Base-by-base conservation (phyloP, 2,329 filamentous ascomycete genomes). In the Penicillium sp. region DNA sequence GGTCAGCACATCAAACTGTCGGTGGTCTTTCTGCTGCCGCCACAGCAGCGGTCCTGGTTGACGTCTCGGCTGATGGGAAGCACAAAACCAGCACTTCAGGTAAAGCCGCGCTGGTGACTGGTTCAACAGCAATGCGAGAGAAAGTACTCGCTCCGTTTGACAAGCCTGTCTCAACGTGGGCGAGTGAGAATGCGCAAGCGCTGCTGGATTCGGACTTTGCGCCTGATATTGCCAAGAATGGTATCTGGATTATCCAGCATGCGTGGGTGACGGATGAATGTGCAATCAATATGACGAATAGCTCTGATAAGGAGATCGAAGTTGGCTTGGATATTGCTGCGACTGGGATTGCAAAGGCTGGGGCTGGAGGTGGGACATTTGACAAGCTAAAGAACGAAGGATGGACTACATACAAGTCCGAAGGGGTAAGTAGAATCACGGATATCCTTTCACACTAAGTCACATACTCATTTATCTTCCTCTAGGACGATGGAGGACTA, bases 221-320 rank as follows among this genome's bases (percentile, higher is more conserved):
- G 17, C 33, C 13, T 3, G 47, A 62, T n/a, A 64, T 64, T 19
- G 56, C 56, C 13, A 37, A 62, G 13, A 55, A 47, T 42, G 62
- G 62, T 5, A 35, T 64, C 9, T 62, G 59, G 59, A 50, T 57
- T 0, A 62, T 64, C 13, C 44, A 57, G 4, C 59, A 35, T 15
- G 59, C 62, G 15, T 64, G 62, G 62, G 59, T 60, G 12, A 64
- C 62, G 19, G 26, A 45, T 24, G 62, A 64, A 10, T 62, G 62
- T 37, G 42, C 30, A 1, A 64, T 64, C 8, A 62, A 26, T 2
- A 58, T 64, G 59, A 37, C 44, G 2, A 64, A 60, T 24, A 57
- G 44, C n/a, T 54, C 61, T 26, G 59, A 28, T 6, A 60, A 60
- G 13, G 62, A 64, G 53, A 62, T 60, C 22, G 61, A 60, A 24